phyloP scores from a whole-genome alignment of 225 moss, liverwort and hornwort genomes.

The Neckera pumila region DNA sequence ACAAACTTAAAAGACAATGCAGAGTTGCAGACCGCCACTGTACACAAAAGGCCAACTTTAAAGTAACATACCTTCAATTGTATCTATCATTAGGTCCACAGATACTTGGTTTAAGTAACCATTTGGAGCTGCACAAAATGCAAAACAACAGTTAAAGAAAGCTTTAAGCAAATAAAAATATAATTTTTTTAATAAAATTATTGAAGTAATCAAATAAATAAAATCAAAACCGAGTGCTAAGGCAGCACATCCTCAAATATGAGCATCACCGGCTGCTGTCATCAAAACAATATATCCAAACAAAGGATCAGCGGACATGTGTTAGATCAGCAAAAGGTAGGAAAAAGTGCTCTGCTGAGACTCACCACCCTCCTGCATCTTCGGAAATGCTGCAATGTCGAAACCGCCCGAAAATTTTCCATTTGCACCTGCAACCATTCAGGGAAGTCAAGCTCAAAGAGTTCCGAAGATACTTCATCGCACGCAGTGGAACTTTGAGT shows the following conservation, averaged over 20 bases:
- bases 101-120: slow-evolving; percentile 46
- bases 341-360: not conserved
- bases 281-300: not conserved
- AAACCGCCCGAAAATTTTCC: slow-evolving; percentile 96
- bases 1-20: not conserved
- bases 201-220: not conserved
- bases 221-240: not conserved
- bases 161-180: too few relatives aligned
- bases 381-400: slow-evolving; percentile 70
- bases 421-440: slow-evolving; percentile 45
- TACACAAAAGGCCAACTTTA: not conserved
- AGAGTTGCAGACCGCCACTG: not conserved
- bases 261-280: not conserved
- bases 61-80: slow-evolving; percentile 64
- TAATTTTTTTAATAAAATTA: not conserved
- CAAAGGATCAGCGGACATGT: not conserved
- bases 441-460: not conserved
- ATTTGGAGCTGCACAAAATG: slow-evolving; percentile 25
- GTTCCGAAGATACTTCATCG: not conserved
- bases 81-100: slow-evolving; percentile 74
- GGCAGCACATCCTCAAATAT: not conserved
- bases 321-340: not conserved
- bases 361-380: slow-evolving; percentile 61
- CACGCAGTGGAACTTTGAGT: not conserved
- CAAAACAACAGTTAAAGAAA: not conserved